Conservation (phyloP, 352 stramenopile species). For the Pythium dissotocum region DNA sequence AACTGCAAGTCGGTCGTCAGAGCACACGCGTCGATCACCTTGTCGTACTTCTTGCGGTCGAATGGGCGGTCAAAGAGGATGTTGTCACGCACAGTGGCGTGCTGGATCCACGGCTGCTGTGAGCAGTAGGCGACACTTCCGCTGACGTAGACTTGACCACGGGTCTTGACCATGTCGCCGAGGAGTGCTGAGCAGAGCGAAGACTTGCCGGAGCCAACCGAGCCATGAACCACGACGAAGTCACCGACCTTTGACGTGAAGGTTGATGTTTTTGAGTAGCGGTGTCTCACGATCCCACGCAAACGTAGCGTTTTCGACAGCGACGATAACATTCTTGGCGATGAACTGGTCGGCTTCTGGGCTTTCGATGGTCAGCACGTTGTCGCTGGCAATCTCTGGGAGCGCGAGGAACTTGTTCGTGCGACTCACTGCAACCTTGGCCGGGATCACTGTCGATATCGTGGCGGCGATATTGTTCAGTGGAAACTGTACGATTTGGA, state of each 20-base stretch:
- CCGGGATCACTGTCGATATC: slow-evolving; percentile 72
- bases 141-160: slow-evolving; percentile 21
- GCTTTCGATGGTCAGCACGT: slow-evolving; percentile 13
- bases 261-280: slow-evolving; percentile 53
- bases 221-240: slow-evolving; percentile 86
- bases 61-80: slow-evolving; percentile 85
- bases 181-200: slow-evolving; percentile 89
- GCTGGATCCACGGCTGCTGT: slow-evolving; percentile 84
- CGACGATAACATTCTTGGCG: slow-evolving; percentile 23
- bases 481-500: slow-evolving; percentile 72
- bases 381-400: slow-evolving; percentile 26
- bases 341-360: slow-evolving; percentile 12
- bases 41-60: slow-evolving; percentile 36
- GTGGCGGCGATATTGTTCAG: slow-evolving; percentile 42
- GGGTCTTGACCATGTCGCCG: slow-evolving; percentile 82
- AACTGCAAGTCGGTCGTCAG: slow-evolving; percentile 40
- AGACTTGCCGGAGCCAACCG: slow-evolving; percentile 90
- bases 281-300: slow-evolving; percentile 31
- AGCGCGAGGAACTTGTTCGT: slow-evolving; percentile 40
- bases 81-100: slow-evolving; percentile 55
- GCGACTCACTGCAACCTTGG: slow-evolving; percentile 62
- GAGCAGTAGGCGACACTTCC: slow-evolving; percentile 58
- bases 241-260: slow-evolving; percentile 63
- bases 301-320: neutral
- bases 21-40: slow-evolving; percentile 41